Evolutionary conservation across 352 stramenopile species (phyloP), one percentile per base, ranked within the genome.

Genomic region (Achlya hypogyna): DNA sequence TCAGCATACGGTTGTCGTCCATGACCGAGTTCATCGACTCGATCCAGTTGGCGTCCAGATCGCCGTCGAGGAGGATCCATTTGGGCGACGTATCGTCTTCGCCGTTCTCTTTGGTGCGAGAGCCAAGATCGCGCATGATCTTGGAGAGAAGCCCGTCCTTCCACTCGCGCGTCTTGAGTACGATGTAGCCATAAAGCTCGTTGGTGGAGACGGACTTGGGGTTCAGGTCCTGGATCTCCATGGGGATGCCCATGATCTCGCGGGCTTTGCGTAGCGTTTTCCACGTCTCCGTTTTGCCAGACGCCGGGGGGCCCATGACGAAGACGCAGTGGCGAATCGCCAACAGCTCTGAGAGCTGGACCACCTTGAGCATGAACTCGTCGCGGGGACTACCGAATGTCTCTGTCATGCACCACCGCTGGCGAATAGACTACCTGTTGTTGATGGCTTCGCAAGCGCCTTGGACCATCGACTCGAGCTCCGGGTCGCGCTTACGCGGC

Each of bases 1-100:
- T 98, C 20, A 98, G 88, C 90, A 98, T 98, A 34, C 89, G 82
- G 70, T 98, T 98, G 64, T 98, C 95, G 70, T 98, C 95, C 94
- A 98, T 98, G 52, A 98, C 91, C 2, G 89, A 97, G 76, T 98
- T 98, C 93, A 98, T 98, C 0, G 86, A 97, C 71, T 98, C 95
- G 65, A 98, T 98, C 95, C 95, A 98, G 74, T 98, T 98, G n/a
- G 96, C 93, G 75, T 98, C 95, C 2, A 98, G 71, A 76, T 98
- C 96, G 51, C 96, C 96, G 63, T 98, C 96, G 5, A 98, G 76
- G 66, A 98, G 89, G 60, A 98, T 98, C 96, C 96, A 98, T 72
- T 98, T 98, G 16, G 91, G 90, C 25, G 97, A 97, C 64, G 88
- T 89, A 62, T 94, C 85, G 70, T 94, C 85, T 49, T 94, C 85